These are phyloP conservation scores for Nakazawaea ishiwadae DNA, from an alignment of 805 yeast genomes.

Conservation along the genomic window DNA sequence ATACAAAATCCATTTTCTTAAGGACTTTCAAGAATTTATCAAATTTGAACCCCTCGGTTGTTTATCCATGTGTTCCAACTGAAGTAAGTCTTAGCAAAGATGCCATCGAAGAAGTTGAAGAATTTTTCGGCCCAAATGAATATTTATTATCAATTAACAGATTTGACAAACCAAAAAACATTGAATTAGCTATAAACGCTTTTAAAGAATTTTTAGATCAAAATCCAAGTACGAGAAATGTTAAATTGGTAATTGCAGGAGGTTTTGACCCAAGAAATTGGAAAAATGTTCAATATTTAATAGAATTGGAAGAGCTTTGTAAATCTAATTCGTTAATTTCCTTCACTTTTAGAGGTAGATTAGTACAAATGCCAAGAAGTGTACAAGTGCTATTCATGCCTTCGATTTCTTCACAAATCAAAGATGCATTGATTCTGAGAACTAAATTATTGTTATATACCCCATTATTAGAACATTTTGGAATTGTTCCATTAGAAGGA, in stretches of 20 bases:
- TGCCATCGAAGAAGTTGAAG: constrained; percentile 28
- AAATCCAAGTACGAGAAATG: constrained; percentile 27
- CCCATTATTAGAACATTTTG: constrained; percentile 91
- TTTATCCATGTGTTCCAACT: constrained; percentile 77
- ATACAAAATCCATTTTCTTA: constrained; percentile 68
- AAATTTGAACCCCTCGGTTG: constrained; percentile 44
- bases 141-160: constrained; percentile 78
- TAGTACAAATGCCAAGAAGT: constrained; percentile 22
- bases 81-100: constrained; percentile 17
- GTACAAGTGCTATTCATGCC: constrained; percentile 71
- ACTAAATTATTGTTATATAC: constrained; percentile 74
- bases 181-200: constrained; percentile 71
- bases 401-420: constrained; percentile 63
- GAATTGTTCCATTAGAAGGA: constrained; percentile 95
- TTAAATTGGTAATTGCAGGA: constrained; percentile 73
- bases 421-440: constrained; percentile 53
- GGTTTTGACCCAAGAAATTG: constrained; percentile 77
- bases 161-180: constrained; percentile 81
- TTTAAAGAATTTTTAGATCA: constrained; percentile 41
- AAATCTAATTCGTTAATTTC: constrained; percentile 38
- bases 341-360: constrained; percentile 38
- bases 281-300: constrained; percentile 73
- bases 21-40: constrained; percentile 48
- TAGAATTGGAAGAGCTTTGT: constrained; percentile 51
- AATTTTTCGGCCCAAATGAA: constrained; percentile 29